Conservation (phyloP, 495 filamentous ascomycete genomes). For the Penicillium cinerascens region DNA sequence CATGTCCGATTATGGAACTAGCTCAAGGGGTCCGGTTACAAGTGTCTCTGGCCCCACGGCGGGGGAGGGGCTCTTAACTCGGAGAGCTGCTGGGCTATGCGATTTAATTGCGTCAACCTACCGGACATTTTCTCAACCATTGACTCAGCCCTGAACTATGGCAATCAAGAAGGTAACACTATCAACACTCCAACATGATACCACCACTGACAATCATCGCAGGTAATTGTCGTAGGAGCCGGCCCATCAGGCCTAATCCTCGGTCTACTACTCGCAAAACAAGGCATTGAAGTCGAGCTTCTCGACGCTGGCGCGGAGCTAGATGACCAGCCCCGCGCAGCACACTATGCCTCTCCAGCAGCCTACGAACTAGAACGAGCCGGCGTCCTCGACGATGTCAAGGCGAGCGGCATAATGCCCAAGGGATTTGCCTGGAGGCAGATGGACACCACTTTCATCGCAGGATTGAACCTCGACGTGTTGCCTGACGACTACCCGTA, state of each 20-base stretch:
- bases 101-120: neutral
- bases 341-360: conserved; percentile 49
- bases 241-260: conserved; percentile 57
- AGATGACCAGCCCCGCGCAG: conserved; percentile 54
- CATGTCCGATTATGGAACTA: neutral
- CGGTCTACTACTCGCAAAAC: conserved; percentile 50
- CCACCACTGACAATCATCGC: neutral
- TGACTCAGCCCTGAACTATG: conserved; percentile 1
- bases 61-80: conserved; percentile 1
- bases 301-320: conserved; percentile 48
- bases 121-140: neutral
- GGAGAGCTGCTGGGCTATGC: neutral
- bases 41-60: conserved; percentile 7
- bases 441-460: conserved; percentile 38
- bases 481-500: conserved; percentile 34
- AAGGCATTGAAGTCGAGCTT: conserved; percentile 49
- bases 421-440: conserved; percentile 52
- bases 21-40: too few species aligned
- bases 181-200: neutral
- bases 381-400: conserved; percentile 53
- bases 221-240: conserved; percentile 54
- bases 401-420: conserved; percentile 44
- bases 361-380: conserved; percentile 53
- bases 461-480: conserved; percentile 25
- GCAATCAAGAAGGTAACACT: conserved; percentile 21